Conservation (phyloP, 2,329 filamentous ascomycete species). For the Alternaria brassicicola region DNA sequence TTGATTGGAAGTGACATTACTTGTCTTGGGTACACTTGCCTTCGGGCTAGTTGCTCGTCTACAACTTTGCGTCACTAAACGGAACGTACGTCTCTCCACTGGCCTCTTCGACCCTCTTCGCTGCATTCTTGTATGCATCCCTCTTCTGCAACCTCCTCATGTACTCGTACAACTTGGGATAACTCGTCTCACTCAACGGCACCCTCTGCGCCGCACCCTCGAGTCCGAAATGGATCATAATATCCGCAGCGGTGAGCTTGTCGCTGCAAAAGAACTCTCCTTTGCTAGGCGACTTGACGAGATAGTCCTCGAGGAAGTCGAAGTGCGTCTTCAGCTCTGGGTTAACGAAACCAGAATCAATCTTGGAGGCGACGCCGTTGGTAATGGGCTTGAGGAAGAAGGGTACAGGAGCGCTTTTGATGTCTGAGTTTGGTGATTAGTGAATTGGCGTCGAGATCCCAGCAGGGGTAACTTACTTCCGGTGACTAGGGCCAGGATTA, state of each 20-base stretch:
- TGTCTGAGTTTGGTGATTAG: slow-evolving; percentile 19
- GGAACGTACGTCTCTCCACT: slow-evolving; percentile 47
- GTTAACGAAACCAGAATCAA: slow-evolving; percentile 54
- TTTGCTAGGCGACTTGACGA: slow-evolving; percentile 54
- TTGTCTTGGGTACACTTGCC: background rate
- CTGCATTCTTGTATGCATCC: slow-evolving; percentile 55
- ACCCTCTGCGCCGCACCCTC: slow-evolving; percentile 50
- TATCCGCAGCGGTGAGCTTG: slow-evolving; percentile 58
- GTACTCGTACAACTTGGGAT: slow-evolving; percentile 57
- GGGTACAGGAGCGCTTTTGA: slow-evolving; percentile 62
- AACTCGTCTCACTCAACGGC: slow-evolving; percentile 51
- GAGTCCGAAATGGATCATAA: slow-evolving; percentile 60
- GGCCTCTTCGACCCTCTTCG: slow-evolving; percentile 57
- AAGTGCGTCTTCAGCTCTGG: slow-evolving; percentile 57
- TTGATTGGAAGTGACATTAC: background rate
- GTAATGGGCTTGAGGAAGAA: slow-evolving; percentile 74
- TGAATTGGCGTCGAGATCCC: background rate
- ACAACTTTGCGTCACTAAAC: slow-evolving; percentile 34
- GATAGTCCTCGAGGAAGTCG: slow-evolving; percentile 58
- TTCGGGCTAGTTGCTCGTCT: background rate
- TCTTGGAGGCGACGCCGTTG: slow-evolving; percentile 57
- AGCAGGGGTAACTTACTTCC: slow-evolving; percentile 31
- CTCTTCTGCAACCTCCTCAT: slow-evolving; percentile 52
- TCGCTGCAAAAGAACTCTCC: slow-evolving; percentile 59
- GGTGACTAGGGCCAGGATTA: slow-evolving; percentile 70